Conservation (phyloP, 148 eudicot genomes). For the Rhododendron williamsianum region DNA sequence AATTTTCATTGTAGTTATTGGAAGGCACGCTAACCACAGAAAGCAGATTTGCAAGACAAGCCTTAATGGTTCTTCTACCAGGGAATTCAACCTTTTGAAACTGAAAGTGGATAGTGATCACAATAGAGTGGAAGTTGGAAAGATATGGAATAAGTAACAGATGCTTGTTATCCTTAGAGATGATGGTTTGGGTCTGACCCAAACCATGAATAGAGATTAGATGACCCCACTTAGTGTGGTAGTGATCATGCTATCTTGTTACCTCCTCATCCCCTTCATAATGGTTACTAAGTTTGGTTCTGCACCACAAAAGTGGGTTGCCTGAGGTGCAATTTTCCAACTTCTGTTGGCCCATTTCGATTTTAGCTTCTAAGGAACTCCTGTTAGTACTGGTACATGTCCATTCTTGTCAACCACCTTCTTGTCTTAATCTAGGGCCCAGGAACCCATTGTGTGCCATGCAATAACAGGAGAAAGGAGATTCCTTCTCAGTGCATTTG, state of each 20-base stretch:
- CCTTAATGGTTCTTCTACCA: background rate
- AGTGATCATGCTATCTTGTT: slow-evolving; percentile 2
- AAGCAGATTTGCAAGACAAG: background rate
- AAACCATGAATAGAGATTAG: slow-evolving; percentile 5
- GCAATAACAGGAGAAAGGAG: background rate
- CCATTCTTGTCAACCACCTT: slow-evolving; percentile 12
- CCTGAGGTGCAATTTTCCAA: background rate
- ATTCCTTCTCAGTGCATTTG: slow-evolving; percentile 7
- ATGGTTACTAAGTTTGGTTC: slow-evolving; percentile 4
- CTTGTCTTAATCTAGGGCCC: background rate
- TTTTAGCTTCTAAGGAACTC: slow-evolving; percentile 6
- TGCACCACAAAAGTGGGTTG: background rate
- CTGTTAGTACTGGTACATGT: slow-evolving; percentile 9
- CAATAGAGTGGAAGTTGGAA: background rate
- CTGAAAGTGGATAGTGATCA: background rate
- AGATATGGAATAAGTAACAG: background rate
- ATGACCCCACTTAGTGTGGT: background rate
- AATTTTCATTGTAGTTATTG: background rate
- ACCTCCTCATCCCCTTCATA: slow-evolving; percentile 5
- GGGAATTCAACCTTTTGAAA: background rate
- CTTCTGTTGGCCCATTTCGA: slow-evolving; percentile 1
- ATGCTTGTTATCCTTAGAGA: background rate
- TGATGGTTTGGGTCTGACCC: background rate
- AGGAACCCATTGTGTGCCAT: background rate
- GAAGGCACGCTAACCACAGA: background rate